phyloP scores from a whole-genome alignment of 1,284 basidiomycete genomes.

The Leccinum pallidistipes region DNA sequence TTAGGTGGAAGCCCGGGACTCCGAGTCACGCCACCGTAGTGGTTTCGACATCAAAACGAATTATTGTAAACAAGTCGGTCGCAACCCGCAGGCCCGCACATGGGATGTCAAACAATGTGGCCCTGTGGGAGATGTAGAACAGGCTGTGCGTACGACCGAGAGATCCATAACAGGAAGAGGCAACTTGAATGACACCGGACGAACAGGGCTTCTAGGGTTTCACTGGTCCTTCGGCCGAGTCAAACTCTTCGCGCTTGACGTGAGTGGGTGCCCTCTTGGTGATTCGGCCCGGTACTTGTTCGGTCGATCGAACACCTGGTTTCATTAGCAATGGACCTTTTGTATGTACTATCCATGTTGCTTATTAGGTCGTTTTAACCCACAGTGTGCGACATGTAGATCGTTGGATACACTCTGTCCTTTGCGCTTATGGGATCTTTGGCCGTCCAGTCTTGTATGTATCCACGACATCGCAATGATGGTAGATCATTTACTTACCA shows the following conservation, averaged over 20 bases:
- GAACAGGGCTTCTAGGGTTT: slow-evolving; percentile 19
- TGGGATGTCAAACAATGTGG: no score
- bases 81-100: no score
- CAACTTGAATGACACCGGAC: background rate
- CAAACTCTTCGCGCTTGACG: slow-evolving; percentile 4
- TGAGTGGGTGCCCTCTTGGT: slow-evolving; percentile 2
- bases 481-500: background rate
- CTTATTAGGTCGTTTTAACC: background rate
- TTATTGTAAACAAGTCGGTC: no score
- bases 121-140: no score
- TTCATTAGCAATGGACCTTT: background rate
- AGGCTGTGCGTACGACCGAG: no score
- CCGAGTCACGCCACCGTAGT: no score
- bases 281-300: background rate
- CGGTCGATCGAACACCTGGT: background rate
- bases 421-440: background rate
- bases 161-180: no score
- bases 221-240: slow-evolving; percentile 1
- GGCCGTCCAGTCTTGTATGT: background rate
- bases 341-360: background rate
- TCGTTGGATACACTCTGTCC: background rate
- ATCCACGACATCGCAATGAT: background rate
- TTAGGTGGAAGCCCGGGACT: no score
- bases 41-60: no score
- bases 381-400: background rate